phyloP scores from a whole-genome alignment of 805 yeast species.

The Groenewaldozyma tartarivorans region DNA sequence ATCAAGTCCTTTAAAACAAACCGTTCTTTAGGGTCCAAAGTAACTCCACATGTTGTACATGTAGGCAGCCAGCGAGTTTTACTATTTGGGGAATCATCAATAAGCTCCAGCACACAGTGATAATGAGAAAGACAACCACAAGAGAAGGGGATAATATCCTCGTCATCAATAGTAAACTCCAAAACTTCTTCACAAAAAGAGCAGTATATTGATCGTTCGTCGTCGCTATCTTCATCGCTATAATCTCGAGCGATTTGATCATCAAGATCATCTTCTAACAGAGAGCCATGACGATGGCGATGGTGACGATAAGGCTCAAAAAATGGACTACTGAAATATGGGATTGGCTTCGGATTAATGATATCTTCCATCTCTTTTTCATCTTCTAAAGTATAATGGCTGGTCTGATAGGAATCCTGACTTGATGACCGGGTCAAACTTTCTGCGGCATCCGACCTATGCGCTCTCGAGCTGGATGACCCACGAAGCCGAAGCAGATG shows the following conservation, averaged over 20 bases:
- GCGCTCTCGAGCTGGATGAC: too few relatives aligned
- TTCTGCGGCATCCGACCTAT: too few relatives aligned
- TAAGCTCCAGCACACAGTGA: conserved; percentile 11
- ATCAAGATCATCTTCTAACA: neutral
- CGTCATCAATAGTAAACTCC: conserved; percentile 11
- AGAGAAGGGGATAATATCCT: conserved; percentile 9
- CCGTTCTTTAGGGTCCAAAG: neutral
- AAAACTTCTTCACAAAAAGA: conserved; percentile 17
- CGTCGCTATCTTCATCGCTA: too few relatives aligned
- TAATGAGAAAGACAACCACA: conserved; percentile 15
- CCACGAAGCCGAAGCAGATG: too few relatives aligned
- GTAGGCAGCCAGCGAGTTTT: too few relatives aligned
- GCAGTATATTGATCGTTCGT: too few relatives aligned
- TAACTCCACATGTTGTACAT: neutral
- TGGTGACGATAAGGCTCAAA: neutral
- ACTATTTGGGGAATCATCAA: too few relatives aligned
- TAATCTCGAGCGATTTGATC: too few relatives aligned
- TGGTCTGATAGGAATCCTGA: neutral
- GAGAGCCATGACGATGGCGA: neutral
- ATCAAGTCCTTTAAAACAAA: neutral
- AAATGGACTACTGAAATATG: neutral
- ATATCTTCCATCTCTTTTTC: too few relatives aligned
- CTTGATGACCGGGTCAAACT: neutral
- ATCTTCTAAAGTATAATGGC: too few relatives aligned
- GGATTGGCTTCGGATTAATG: neutral